These are phyloP conservation scores for Suillus discolor DNA, from an alignment of 768 basidiomycete species.

Conservation along the genomic window DNA sequence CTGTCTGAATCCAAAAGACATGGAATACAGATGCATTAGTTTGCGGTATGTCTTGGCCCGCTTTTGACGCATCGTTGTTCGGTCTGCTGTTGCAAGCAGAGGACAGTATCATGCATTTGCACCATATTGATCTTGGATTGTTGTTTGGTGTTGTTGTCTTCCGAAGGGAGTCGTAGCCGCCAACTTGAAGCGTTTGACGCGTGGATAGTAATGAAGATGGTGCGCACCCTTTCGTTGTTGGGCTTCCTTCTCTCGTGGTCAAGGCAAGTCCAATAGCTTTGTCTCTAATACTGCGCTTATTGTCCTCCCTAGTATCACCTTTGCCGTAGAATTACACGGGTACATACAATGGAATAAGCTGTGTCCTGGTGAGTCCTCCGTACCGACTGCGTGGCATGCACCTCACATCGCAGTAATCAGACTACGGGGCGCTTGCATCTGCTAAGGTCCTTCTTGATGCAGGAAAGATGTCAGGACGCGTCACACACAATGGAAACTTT, in stretches of 20 bases:
- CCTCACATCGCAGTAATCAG: conserved; percentile 27
- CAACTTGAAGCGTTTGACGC: conserved; percentile 8
- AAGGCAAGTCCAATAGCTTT: conserved; percentile 17
- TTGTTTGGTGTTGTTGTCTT: conserved; percentile 31
- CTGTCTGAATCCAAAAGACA: conserved; percentile 87
- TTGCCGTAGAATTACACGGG: conserved; percentile 61
- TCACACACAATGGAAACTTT: conserved; percentile 63
- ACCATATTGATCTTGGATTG: background rate
- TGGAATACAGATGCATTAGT: conserved; percentile 88
- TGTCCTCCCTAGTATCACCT: conserved; percentile 21
- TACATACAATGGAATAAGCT: conserved; percentile 71
- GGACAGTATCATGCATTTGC: background rate
- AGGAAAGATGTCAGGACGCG: conserved; percentile 51
- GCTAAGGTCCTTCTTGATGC: conserved; percentile 65
- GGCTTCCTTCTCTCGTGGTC: conserved; percentile 17
- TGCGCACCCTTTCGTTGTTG: conserved; percentile 3
- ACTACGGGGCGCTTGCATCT: conserved; percentile 47
- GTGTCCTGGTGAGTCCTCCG: conserved; percentile 27
- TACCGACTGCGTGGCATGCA: conserved; percentile 4
- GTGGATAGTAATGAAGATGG: conserved; percentile 19
- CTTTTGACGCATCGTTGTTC: conserved; percentile 80
- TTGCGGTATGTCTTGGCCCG: conserved; percentile 93
- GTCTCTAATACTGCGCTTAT: background rate
- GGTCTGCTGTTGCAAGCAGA: background rate
- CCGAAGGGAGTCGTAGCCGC: conserved; percentile 1